Evolutionary conservation across 202 grass and related monocot genomes (phyloP).

Genomic region (Carex sylvatica): DNA sequence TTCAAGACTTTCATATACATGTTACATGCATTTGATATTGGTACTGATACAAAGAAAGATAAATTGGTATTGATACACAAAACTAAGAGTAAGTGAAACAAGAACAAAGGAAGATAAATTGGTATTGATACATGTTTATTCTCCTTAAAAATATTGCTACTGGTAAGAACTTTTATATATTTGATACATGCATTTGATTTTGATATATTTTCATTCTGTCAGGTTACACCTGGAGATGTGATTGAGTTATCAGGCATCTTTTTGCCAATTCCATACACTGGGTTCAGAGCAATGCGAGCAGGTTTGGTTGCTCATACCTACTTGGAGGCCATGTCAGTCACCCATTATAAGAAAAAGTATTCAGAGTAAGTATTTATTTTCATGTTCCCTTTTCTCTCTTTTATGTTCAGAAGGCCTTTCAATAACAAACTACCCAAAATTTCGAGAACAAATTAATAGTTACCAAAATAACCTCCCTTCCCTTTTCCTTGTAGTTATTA

Average conservation of each 20-base stretch:
- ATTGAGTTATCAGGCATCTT: constrained; percentile 94
- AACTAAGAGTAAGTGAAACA: neutral
- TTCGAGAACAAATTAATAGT: neutral
- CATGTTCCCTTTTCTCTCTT: neutral
- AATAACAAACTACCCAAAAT: neutral
- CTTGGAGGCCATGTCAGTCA: constrained; percentile 96
- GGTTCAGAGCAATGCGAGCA: constrained; percentile 92
- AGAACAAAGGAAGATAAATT: neutral
- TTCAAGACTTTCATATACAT: neutral
- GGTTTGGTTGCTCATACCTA: constrained; percentile 99
- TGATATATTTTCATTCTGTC: constrained; percentile 23
- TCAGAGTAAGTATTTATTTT: constrained; percentile 65
- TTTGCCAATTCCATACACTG: constrained; percentile 91
- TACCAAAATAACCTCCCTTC: neutral
- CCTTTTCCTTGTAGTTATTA: neutral
- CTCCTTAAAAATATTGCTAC: neutral
- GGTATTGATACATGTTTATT: neutral
- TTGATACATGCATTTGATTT: neutral
- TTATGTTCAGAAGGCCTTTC: neutral
- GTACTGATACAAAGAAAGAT: no score
- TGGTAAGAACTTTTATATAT: neutral
- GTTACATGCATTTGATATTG: no score
- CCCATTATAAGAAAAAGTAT: constrained; percentile 99
- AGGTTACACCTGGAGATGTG: constrained; percentile 98
- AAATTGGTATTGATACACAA: neutral